These are phyloP conservation scores for Asterionellopsis glacialis DNA, from an alignment of 108 stramenopile species.

Conservation along the genomic window DNA sequence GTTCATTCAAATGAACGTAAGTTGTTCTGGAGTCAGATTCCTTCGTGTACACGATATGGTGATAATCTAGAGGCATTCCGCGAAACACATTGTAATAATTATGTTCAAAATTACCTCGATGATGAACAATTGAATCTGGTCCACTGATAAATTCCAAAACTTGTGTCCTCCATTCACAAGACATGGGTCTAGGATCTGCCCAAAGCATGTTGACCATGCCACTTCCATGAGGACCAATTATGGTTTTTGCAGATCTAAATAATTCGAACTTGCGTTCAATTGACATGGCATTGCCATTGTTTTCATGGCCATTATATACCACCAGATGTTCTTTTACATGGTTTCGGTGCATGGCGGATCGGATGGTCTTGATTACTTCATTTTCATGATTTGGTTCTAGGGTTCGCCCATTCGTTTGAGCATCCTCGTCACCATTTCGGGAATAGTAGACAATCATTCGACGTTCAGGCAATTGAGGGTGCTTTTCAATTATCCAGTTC, in stretches of 20 bases:
- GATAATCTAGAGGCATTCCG: too few relatives aligned
- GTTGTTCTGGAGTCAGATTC: too few relatives aligned
- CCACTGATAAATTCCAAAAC: slow-evolving; percentile 7
- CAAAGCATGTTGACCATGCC: slow-evolving; percentile 12
- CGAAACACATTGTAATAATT: too few relatives aligned
- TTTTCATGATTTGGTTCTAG: slow-evolving; percentile 8
- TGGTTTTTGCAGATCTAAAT: slow-evolving; percentile 8
- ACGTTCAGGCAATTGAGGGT: not conserved
- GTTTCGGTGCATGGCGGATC: not conserved
- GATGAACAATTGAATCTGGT: not conserved
- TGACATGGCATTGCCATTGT: slow-evolving; percentile 6
- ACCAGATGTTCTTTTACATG: slow-evolving; percentile 4
- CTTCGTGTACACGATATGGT: too few relatives aligned
- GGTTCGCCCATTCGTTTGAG: not conserved
- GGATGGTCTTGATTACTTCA: not conserved
- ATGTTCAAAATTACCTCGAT: too few relatives aligned
- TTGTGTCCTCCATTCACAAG: slow-evolving; percentile 1
- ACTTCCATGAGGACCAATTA: slow-evolving; percentile 13
- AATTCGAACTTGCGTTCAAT: slow-evolving; percentile 3
- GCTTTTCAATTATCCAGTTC: slow-evolving; percentile 1
- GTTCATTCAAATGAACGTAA: too few relatives aligned
- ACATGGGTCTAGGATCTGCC: not conserved
- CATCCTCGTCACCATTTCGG: not conserved
- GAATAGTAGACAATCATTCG: slow-evolving; percentile 7
- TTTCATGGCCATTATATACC: slow-evolving; percentile 9